These are phyloP conservation scores for Zanthoxylum bungeanum DNA, from an alignment of 345 rosid genomes.

Conservation along the genomic window DNA sequence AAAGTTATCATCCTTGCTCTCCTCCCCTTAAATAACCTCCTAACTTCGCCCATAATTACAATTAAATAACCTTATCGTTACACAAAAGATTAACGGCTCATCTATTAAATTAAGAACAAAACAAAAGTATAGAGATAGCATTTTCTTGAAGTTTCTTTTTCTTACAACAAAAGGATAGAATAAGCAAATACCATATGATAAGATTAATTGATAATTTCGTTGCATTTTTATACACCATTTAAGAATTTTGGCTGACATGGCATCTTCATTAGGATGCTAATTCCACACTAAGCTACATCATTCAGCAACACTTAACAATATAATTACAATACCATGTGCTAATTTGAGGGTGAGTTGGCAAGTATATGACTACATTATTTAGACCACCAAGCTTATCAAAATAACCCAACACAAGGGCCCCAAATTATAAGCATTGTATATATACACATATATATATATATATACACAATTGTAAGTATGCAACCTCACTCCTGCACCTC, in stretches of 20 bases:
- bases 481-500: background rate
- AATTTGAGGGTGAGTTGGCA: constrained; percentile 24
- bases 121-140: background rate
- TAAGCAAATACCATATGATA: background rate
- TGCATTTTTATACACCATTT: background rate
- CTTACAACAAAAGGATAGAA: background rate
- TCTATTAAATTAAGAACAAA: constrained; percentile 3
- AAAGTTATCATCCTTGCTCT: no score
- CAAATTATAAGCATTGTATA: background rate
- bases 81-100: constrained; percentile 15
- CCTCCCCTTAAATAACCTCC: no score
- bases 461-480: background rate
- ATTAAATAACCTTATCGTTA: no score
- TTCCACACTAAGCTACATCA: constrained; percentile 15
- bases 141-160: constrained; percentile 8
- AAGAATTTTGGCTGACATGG: background rate
- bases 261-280: constrained; percentile 9
- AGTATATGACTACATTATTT: constrained; percentile 22
- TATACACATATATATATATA: constrained; percentile 19
- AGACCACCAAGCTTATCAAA: constrained; percentile 12
- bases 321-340: constrained; percentile 18
- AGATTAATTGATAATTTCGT: background rate
- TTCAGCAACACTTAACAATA: constrained; percentile 15
- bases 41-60: no score
- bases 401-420: constrained; percentile 1